Evolutionary conservation across 352 stramenopile genomes (phyloP), one percentile per base, ranked within the genome.

Genomic region (Phytophthora parvispora): DNA sequence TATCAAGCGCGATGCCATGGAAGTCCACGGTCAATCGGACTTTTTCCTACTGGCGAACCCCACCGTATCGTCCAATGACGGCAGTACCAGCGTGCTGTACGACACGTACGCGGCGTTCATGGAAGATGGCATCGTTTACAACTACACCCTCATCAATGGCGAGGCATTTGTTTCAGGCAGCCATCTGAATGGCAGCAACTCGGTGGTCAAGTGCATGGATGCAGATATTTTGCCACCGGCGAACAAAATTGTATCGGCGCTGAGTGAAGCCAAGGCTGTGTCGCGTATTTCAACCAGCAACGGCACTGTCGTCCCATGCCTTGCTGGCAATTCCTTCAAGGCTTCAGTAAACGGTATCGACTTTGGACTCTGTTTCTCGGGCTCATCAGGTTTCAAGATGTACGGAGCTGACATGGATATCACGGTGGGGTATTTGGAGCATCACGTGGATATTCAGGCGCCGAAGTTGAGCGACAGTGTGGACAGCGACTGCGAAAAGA

Each of bases 341-440:
- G 47, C 65, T 20, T 58, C 53, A 29, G 76, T 87, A 22, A 60
- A 69, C 16, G 69, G 52, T 16, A 69, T 83, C 60, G 49, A 75
- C 28, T 87, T 83, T 49, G 64, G 78, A 24, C 8, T 89, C 16
- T 86, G 78, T 10, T 77, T 47, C 40, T 72, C 59, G 25, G 59
- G 42, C 20, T 65, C 49, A 40, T 57, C 42, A 40, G 72, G 67
- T 12, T 77, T 78, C 34, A 69, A 40, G 32, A 67, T 78, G 60
- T 65, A 47, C 36, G 66, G 69, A n/a, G 69, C 31, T 6, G 70
- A 82, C 43, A 65, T 82, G 64, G 67, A 77, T 40, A 69, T 81
- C 45, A 56, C 55, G 5, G 74, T 79, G 29, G 42, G 70, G 49
- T 80, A 77, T 43, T 13, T 69, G 2, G 18, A 48, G 8, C 67